Evolutionary conservation across 225 moss, liverwort and hornwort species (phyloP).

Genomic region (Marchantia polymorpha): DNA sequence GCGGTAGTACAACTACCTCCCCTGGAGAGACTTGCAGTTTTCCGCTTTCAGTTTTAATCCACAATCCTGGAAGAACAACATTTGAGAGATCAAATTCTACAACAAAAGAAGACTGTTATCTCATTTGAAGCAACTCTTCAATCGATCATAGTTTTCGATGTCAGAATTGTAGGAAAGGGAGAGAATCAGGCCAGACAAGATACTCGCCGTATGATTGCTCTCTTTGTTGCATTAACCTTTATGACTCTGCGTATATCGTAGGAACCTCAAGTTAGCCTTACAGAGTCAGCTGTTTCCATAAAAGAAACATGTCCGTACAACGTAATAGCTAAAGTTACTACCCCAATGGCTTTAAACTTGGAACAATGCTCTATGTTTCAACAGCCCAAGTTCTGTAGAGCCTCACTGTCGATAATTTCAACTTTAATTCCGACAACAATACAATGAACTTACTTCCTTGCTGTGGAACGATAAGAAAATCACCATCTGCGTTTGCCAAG

Average conservation of each 20-base stretch:
- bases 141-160: too few relatives aligned
- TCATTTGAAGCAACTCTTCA: neutral
- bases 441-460: conserved; percentile 65
- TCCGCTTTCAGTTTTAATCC: conserved; percentile 93
- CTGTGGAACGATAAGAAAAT: conserved; percentile 84
- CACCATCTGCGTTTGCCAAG: conserved; percentile 91
- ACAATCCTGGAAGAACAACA: conserved; percentile 50
- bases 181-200: neutral
- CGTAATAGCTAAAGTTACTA: too few relatives aligned
- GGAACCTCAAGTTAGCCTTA: neutral
- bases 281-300: neutral
- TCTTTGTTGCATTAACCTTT: neutral
- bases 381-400: neutral
- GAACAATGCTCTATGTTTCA: neutral
- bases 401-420: neutral
- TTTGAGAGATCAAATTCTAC: neutral
- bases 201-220: neutral
- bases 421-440: neutral
- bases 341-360: neutral
- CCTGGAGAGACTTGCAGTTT: conserved; percentile 79
- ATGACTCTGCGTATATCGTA: neutral
- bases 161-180: too few relatives aligned
- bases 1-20: conserved; percentile 79
- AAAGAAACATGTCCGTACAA: neutral
- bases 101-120: neutral